Conservation (phyloP, 805 yeast genomes). For the Cyberlindnera amylophila region DNA sequence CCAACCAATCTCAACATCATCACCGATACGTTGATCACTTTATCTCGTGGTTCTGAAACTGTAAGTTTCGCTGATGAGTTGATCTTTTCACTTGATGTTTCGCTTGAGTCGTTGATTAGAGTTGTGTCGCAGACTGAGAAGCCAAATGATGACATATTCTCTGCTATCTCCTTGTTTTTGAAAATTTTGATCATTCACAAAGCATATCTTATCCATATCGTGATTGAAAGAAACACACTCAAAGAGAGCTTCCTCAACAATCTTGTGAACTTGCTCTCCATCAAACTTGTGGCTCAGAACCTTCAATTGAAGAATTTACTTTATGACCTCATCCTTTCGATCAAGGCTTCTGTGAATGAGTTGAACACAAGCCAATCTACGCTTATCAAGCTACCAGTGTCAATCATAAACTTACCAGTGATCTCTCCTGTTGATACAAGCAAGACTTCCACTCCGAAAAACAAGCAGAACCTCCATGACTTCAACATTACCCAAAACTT, state of each 20-base stretch:
- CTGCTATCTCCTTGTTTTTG: slow-evolving; percentile 44
- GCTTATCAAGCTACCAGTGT: slow-evolving; percentile 25
- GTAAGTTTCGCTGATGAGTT: slow-evolving; percentile 31
- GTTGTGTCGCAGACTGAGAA: slow-evolving; percentile 20
- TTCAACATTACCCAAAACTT: slow-evolving; percentile 21
- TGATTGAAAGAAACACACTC: slow-evolving; percentile 39
- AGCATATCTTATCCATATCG: slow-evolving; percentile 42
- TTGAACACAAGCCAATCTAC: slow-evolving; percentile 27
- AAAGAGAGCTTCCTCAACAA: slow-evolving; percentile 45
- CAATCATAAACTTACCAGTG: slow-evolving; percentile 24
- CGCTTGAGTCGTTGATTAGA: slow-evolving; percentile 35
- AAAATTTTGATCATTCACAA: slow-evolving; percentile 59
- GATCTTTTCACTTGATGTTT: slow-evolving; percentile 37
- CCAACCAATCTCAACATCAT: slow-evolving; percentile 12
- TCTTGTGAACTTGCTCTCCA: slow-evolving; percentile 42
- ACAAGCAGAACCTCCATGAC: slow-evolving; percentile 22
- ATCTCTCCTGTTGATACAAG: slow-evolving; percentile 14
- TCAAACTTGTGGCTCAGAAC: slow-evolving; percentile 39
- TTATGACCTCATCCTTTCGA: slow-evolving; percentile 54
- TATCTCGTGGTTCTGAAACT: slow-evolving; percentile 18
- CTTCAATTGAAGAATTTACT: slow-evolving; percentile 52
- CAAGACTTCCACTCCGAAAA: not conserved
- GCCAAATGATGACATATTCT: slow-evolving; percentile 12
- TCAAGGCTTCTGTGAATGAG: slow-evolving; percentile 37
- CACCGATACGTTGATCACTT: slow-evolving; percentile 18